These are phyloP conservation scores for Acrocalymma vagum DNA, from an alignment of 2,329 filamentous ascomycete species.

Conservation along the genomic window DNA sequence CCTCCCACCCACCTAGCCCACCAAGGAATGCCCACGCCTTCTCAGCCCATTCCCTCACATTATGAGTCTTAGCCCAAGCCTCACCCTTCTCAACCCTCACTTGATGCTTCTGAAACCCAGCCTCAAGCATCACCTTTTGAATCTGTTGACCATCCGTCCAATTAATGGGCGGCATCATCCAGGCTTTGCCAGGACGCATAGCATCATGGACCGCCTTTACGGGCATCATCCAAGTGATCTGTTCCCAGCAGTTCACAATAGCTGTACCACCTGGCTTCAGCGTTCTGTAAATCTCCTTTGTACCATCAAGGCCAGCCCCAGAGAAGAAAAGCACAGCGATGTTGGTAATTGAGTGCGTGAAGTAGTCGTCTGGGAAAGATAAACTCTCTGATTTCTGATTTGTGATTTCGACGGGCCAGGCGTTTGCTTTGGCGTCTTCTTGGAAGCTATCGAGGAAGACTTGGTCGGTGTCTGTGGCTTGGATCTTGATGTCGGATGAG, in stretches of 20 bases:
- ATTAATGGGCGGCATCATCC: constrained; percentile 23
- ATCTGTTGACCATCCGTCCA: constrained; percentile 40
- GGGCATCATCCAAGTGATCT: constrained; percentile 33
- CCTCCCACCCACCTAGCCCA: constrained; percentile 31
- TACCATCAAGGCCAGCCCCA: constrained; percentile 37
- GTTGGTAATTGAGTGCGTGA: constrained; percentile 51
- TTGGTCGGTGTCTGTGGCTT: constrained; percentile 41
- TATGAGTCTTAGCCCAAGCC: constrained; percentile 26
- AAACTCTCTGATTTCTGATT: constrained; percentile 27
- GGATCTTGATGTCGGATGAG: constrained; percentile 26
- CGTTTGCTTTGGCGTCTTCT: constrained; percentile 14
- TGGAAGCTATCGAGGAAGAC: constrained; percentile 32
- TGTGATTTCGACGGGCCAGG: constrained; percentile 32
- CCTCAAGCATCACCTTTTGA: constrained; percentile 34
- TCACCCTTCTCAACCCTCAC: constrained; percentile 32
- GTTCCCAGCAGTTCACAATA: constrained; percentile 48
- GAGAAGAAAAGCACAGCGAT: constrained; percentile 50
- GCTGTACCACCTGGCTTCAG: constrained; percentile 48
- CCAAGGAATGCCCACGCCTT: constrained; percentile 40
- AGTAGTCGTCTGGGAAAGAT: constrained; percentile 37
- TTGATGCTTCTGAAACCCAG: constrained; percentile 32
- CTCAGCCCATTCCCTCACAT: constrained; percentile 35
- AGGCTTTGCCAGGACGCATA: constrained; percentile 26
- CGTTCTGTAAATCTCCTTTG: constrained; percentile 49
- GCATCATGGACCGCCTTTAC: constrained; percentile 25